Conservation (phyloP, 1,139 yeast genomes). For the Pichia sp. region DNA sequence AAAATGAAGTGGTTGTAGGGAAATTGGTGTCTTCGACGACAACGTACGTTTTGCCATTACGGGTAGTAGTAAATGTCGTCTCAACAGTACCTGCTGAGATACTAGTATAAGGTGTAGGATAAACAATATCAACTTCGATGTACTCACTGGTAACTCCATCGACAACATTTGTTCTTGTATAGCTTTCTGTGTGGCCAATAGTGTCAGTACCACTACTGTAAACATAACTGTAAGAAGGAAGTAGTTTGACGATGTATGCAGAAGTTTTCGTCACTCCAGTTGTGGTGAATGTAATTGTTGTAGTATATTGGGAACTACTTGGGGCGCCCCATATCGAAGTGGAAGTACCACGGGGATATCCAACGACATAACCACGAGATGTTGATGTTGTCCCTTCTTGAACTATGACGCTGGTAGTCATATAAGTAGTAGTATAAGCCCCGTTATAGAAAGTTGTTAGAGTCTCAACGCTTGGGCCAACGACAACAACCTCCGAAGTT, state of each 20-base stretch:
- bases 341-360: background rate
- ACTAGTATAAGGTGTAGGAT: constrained; percentile 6
- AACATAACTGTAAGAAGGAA: background rate
- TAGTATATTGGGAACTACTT: background rate
- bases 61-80: background rate
- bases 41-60: background rate
- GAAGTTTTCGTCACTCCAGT: background rate
- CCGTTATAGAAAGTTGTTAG: background rate
- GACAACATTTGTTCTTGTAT: background rate
- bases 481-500: constrained; percentile 7
- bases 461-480: constrained; percentile 11
- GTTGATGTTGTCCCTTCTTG: constrained; percentile 2
- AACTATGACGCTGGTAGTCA: constrained; percentile 1
- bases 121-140: background rate
- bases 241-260: background rate
- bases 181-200: background rate
- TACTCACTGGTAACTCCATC: background rate
- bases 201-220: background rate
- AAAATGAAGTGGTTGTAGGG: constrained; percentile 2
- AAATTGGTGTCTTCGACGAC: constrained; percentile 5
- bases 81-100: constrained; percentile 1
- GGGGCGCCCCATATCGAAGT: background rate
- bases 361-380: constrained; percentile 3
- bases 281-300: background rate
- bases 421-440: background rate